These are phyloP conservation scores for Phaeomoniella chlamydospora DNA, from an alignment of 2,329 filamentous ascomycete genomes.

Conservation along the genomic window DNA sequence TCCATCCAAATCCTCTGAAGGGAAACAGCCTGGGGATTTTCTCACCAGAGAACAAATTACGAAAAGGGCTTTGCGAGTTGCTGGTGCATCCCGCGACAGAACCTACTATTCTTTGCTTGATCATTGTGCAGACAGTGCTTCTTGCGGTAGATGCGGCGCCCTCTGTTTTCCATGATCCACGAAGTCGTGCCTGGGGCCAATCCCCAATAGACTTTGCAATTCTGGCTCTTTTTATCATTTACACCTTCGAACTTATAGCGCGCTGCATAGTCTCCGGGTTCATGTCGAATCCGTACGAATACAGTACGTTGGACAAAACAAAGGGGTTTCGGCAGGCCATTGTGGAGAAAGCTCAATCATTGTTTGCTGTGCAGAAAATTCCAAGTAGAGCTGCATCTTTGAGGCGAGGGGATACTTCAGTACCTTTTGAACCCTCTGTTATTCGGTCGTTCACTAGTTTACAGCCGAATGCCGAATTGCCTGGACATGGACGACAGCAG, in stretches of 20 bases:
- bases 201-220: slow-evolving; percentile 61
- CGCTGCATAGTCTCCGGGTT: slow-evolving; percentile 89
- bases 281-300: slow-evolving; percentile 77
- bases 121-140: slow-evolving; percentile 77
- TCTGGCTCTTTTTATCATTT: slow-evolving; percentile 71
- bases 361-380: slow-evolving; percentile 62
- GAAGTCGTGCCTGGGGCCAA: slow-evolving; percentile 51
- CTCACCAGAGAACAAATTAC: slow-evolving; percentile 58
- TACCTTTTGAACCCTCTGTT: slow-evolving; percentile 47
- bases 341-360: slow-evolving; percentile 56
- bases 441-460: slow-evolving; percentile 62
- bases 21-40: slow-evolving; percentile 81
- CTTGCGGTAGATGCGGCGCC: slow-evolving; percentile 69
- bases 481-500: slow-evolving; percentile 56
- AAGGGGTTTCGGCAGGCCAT: slow-evolving; percentile 61
- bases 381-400: slow-evolving; percentile 25
- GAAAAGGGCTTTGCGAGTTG: slow-evolving; percentile 64
- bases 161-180: slow-evolving; percentile 49
- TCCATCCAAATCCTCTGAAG: slow-evolving; percentile 57
- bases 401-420: slow-evolving; percentile 17
- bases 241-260: slow-evolving; percentile 71
- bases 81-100: slow-evolving; percentile 79
- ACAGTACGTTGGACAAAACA: slow-evolving; percentile 75
- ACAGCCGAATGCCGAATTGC: slow-evolving; percentile 40
- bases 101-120: slow-evolving; percentile 71